Conservation (phyloP, 257 asterid genomes). For the Craterostigma plantagineum region DNA sequence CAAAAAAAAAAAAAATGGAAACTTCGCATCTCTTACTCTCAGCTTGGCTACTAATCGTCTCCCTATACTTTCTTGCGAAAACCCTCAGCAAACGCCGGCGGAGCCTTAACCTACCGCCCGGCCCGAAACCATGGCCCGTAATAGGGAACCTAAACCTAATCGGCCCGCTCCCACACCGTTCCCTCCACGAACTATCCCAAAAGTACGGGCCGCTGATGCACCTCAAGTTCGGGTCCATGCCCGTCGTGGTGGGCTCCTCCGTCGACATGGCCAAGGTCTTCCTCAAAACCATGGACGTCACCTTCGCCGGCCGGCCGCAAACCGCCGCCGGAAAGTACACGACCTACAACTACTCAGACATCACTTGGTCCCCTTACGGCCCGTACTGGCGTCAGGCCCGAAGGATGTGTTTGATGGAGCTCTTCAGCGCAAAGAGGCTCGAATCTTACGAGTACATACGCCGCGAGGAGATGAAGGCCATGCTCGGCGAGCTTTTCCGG, state of each 20-base stretch:
- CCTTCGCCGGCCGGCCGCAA: constrained; percentile 24
- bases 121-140: constrained; percentile 45
- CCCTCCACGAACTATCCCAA: constrained; percentile 28
- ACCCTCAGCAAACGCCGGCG: too few species aligned
- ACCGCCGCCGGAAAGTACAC: constrained; percentile 26
- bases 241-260: constrained; percentile 38
- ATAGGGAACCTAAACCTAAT: constrained; percentile 38
- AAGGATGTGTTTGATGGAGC: constrained; percentile 29
- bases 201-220: constrained; percentile 36
- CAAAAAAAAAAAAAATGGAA: too few species aligned
- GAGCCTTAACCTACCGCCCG: constrained; percentile 19
- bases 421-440: constrained; percentile 22
- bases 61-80: too few species aligned
- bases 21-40: too few species aligned
- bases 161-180: constrained; percentile 33
- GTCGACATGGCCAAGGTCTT: constrained; percentile 23
- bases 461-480: constrained; percentile 20
- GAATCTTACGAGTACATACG: constrained; percentile 39
- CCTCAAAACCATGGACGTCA: constrained; percentile 23
- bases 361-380: constrained; percentile 30
- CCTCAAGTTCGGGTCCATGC: constrained; percentile 23
- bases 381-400: constrained; percentile 36
- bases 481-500: constrained; percentile 5
- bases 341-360: constrained; percentile 21
- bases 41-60: too few species aligned